These are phyloP conservation scores for Agaricus subrufescens DNA, from an alignment of 768 basidiomycete genomes.

Conservation along the genomic window DNA sequence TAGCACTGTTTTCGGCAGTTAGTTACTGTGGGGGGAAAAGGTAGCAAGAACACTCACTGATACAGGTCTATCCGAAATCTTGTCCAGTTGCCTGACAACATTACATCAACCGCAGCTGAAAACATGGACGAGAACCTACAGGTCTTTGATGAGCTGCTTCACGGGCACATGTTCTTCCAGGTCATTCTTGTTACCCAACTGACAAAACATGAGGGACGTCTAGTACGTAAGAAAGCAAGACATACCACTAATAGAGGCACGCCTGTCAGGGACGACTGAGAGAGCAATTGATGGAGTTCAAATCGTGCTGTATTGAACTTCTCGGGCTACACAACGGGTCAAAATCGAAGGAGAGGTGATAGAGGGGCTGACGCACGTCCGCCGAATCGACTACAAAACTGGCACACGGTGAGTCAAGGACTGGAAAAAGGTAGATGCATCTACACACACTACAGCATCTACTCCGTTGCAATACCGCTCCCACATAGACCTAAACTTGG, in stretches of 20 bases:
- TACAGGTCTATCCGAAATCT: slow-evolving; percentile 74
- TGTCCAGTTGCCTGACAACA: slow-evolving; percentile 61
- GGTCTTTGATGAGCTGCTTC: slow-evolving; percentile 74
- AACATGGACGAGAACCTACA: slow-evolving; percentile 42
- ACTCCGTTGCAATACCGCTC: slow-evolving; percentile 91
- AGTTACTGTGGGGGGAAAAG: slow-evolving; percentile 1
- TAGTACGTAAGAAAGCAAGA: slow-evolving; percentile 10
- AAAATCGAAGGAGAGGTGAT: neutral
- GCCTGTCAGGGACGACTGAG: slow-evolving; percentile 57
- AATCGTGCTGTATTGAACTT: slow-evolving; percentile 82
- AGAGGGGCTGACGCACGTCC: slow-evolving; percentile 53
- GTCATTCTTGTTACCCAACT: slow-evolving; percentile 96
- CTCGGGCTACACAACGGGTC: slow-evolving; percentile 45
- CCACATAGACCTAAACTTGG: slow-evolving; percentile 94
- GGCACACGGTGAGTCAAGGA: slow-evolving; percentile 6
- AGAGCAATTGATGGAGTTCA: slow-evolving; percentile 76
- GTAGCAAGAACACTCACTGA: slow-evolving; percentile 55
- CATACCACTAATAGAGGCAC: slow-evolving; percentile 83
- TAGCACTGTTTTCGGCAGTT: slow-evolving; percentile 51
- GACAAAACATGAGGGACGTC: neutral
- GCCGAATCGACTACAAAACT: slow-evolving; percentile 93
- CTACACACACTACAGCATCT: slow-evolving; percentile 81
- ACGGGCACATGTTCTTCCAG: slow-evolving; percentile 70
- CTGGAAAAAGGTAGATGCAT: neutral
- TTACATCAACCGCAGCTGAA: neutral